Evolutionary conservation across 352 stramenopile genomes (phyloP).

Genomic region (Hyaloperonospora brassicae): DNA sequence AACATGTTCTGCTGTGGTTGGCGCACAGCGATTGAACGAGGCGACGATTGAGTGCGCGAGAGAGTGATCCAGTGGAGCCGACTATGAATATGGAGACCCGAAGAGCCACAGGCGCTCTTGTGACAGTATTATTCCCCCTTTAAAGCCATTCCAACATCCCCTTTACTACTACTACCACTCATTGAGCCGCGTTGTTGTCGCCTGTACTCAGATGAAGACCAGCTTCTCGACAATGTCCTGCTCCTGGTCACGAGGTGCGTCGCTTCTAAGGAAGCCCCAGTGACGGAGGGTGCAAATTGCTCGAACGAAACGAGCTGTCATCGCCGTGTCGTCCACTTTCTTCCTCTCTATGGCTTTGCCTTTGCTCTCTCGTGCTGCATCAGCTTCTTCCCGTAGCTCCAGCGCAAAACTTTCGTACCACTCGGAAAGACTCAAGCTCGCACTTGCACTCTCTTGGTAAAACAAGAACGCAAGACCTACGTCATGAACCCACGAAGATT

Average conservation of each 20-base stretch:
- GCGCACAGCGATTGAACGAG: constrained; percentile 64
- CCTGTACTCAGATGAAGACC: constrained; percentile 50
- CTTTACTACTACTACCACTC: constrained; percentile 1
- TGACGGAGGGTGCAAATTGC: constrained; percentile 59
- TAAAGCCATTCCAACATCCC: constrained; percentile 23
- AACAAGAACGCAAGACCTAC: constrained; percentile 59
- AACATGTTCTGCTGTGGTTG: not conserved
- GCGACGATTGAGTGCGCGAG: constrained; percentile 43
- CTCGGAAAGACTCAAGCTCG: constrained; percentile 50
- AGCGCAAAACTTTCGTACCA: constrained; percentile 60
- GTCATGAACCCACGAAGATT: constrained; percentile 43
- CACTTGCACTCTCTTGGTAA: constrained; percentile 58
- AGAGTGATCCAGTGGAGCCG: constrained; percentile 2
- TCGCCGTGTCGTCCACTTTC: constrained; percentile 17
- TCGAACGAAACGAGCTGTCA: constrained; percentile 62
- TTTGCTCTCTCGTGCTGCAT: not conserved
- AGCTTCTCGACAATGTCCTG: constrained; percentile 69
- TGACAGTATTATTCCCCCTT: constrained; percentile 40
- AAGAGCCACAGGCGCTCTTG: constrained; percentile 23
- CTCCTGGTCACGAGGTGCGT: constrained; percentile 30
- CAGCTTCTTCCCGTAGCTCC: constrained; percentile 25
- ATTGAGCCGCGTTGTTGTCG: not conserved
- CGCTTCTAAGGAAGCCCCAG: constrained; percentile 58
- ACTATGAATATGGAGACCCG: constrained; percentile 20
- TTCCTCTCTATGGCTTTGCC: constrained; percentile 16